A percentile compares a stretch with the other conserved stretches of the same genome.
Conservation (phyloP, 495 filamentous ascomycete species). For the Penicillium turbatum region DNA sequence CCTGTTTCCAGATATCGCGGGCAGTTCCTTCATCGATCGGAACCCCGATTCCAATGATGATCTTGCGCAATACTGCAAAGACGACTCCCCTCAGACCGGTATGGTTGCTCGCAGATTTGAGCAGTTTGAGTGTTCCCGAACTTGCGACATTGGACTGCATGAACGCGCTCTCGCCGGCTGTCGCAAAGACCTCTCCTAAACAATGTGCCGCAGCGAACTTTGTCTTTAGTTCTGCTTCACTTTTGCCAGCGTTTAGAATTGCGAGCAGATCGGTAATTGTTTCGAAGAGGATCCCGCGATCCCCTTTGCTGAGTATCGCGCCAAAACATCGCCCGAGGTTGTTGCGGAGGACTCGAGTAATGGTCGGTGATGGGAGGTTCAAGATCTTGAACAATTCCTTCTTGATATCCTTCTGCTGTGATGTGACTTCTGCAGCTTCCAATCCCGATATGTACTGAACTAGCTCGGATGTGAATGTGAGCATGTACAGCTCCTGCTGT, state of each 20-base stretch:
- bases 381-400: constrained; percentile 88
- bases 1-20: constrained; percentile 90
- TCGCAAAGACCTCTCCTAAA: constrained; percentile 81
- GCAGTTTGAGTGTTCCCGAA: constrained; percentile 64
- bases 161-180: constrained; percentile 91
- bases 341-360: constrained; percentile 85
- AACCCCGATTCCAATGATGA: constrained; percentile 62
- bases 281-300: constrained; percentile 88
- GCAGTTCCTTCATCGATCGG: constrained; percentile 82
- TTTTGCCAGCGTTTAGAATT: constrained; percentile 72
- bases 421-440: constrained; percentile 70
- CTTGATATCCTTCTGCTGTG: constrained; percentile 84
- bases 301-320: constrained; percentile 79
- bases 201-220: constrained; percentile 89
- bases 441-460: constrained; percentile 74
- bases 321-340: constrained; percentile 81
- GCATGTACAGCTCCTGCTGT: constrained; percentile 90
- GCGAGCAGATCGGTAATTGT: constrained; percentile 82
- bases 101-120: constrained; percentile 77
- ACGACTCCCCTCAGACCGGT: constrained; percentile 78
- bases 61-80: constrained; percentile 74
- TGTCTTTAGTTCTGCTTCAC: constrained; percentile 67
- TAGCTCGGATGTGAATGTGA: constrained; percentile 82
- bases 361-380: constrained; percentile 75
- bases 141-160: constrained; percentile 72